Evolutionary conservation across 129 eudicot species (phyloP).

Genomic region (Heracleum sosnowskyi): DNA sequence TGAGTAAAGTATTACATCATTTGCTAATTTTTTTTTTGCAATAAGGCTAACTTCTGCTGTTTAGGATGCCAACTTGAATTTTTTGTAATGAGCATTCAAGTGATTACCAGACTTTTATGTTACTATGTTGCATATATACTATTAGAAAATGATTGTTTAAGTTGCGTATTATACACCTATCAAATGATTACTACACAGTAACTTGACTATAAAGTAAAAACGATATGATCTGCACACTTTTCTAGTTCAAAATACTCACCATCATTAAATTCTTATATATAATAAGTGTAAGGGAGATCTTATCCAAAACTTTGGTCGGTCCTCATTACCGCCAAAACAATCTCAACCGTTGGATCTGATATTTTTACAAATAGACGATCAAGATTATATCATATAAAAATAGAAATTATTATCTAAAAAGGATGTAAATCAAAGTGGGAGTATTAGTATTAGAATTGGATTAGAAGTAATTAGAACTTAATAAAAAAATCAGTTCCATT

Average conservation of each 20-base stretch:
- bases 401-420: too few species aligned
- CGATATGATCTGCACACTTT: background rate
- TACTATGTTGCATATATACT: background rate
- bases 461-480: too few species aligned
- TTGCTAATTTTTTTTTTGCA: background rate
- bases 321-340: too few species aligned
- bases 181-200: background rate
- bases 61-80: background rate
- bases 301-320: too few species aligned
- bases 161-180: background rate
- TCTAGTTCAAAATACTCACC: background rate
- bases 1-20: background rate
- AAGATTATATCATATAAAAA: too few species aligned
- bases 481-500: too few species aligned
- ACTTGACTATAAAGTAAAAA: background rate
- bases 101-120: background rate
- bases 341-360: too few species aligned
- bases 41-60: background rate
- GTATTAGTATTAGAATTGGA: too few species aligned
- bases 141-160: background rate
- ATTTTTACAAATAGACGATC: too few species aligned
- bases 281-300: too few species aligned
- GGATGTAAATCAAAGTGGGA: too few species aligned
- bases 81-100: background rate
- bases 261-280: too few species aligned